A percentile compares a stretch with the other conserved stretches of the same genome.
phyloP scores from a whole-genome alignment of 768 basidiomycete genomes.

The Pseudohyphozyma bogoriensis region DNA sequence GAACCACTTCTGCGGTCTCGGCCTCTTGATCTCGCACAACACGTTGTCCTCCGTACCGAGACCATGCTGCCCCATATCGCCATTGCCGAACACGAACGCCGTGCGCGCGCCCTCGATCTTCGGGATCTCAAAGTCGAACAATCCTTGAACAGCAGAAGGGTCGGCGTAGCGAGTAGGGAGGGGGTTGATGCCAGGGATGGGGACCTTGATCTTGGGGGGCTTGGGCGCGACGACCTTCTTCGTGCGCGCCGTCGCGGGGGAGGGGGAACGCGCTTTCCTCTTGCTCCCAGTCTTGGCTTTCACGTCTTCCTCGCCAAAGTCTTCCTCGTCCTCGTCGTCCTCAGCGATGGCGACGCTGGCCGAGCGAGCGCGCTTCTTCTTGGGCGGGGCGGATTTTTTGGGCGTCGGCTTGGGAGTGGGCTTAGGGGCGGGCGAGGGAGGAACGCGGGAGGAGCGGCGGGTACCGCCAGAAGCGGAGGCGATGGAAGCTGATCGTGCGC shows the following conservation, averaged over 20 bases:
- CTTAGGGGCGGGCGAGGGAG: not conserved
- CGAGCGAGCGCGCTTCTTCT: not conserved
- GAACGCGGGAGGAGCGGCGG: conserved; percentile 18
- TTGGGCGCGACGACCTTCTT: not conserved
- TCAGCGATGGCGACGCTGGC: conserved; percentile 1
- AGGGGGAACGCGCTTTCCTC: conserved; percentile 4
- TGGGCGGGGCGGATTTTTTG: not conserved
- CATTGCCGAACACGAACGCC: conserved; percentile 77
- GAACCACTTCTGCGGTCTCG: conserved; percentile 63
- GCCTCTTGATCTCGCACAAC: conserved; percentile 62
- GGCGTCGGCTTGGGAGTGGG: not conserved
- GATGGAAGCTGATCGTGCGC: conserved; percentile 10
- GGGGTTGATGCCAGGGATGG: conserved; percentile 16
- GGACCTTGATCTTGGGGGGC: conserved; percentile 1
- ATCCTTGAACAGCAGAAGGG: not conserved
- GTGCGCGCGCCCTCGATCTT: conserved; percentile 10
- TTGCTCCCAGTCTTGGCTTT: not conserved
- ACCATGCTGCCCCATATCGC: conserved; percentile 92
- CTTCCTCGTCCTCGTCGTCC: conserved; percentile 4
- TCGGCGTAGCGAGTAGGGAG: conserved; percentile 5
- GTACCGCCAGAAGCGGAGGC: not conserved
- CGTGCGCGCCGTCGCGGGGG: not conserved
- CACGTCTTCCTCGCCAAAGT: not conserved
- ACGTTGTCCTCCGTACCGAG: conserved; percentile 55
- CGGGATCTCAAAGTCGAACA: not conserved